Evolutionary conservation across 106 monocot species (phyloP).

Genomic region (Acorus calamus): DNA sequence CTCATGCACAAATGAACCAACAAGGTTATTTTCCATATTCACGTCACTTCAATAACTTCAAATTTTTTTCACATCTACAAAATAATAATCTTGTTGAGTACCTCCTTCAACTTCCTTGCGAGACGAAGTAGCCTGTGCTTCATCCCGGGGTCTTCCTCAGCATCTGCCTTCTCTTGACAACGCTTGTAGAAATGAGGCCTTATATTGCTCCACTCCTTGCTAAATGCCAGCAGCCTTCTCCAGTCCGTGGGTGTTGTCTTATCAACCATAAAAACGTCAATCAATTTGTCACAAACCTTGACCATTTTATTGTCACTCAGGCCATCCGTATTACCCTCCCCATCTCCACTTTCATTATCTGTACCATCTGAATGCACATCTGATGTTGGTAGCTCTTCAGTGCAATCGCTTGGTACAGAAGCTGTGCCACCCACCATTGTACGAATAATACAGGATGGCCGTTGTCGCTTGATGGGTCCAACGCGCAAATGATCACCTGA

Average conservation of each 20-base stretch:
- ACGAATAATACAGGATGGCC: background rate
- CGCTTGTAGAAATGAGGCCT: constrained; percentile 72
- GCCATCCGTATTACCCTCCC: constrained; percentile 7
- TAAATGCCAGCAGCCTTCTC: constrained; percentile 92
- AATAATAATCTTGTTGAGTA: background rate
- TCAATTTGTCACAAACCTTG: constrained; percentile 77
- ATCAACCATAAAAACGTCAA: constrained; percentile 93
- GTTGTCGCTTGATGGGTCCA: too few relatives aligned
- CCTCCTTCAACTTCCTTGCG: constrained; percentile 91
- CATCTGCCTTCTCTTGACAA: constrained; percentile 74
- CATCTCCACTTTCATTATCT: constrained; percentile 4
- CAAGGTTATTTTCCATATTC: background rate
- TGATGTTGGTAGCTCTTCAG: constrained; percentile 22
- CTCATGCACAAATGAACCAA: background rate
- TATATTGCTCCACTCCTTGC: constrained; percentile 72
- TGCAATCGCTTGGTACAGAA: constrained; percentile 28
- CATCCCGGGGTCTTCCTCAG: constrained; percentile 67
- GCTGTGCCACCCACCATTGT: constrained; percentile 30
- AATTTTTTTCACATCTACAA: too few relatives aligned
- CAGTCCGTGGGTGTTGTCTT: constrained; percentile 88
- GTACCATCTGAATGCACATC: constrained; percentile 1
- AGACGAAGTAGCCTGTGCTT: constrained; percentile 79
- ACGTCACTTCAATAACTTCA: too few relatives aligned
- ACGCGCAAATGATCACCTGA: too few relatives aligned
- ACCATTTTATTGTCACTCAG: constrained; percentile 55